Evolutionary conservation across 305 asterid genomes (phyloP), one percentile per base, ranked within the genome.

Genomic region (Solanum chacoense): DNA sequence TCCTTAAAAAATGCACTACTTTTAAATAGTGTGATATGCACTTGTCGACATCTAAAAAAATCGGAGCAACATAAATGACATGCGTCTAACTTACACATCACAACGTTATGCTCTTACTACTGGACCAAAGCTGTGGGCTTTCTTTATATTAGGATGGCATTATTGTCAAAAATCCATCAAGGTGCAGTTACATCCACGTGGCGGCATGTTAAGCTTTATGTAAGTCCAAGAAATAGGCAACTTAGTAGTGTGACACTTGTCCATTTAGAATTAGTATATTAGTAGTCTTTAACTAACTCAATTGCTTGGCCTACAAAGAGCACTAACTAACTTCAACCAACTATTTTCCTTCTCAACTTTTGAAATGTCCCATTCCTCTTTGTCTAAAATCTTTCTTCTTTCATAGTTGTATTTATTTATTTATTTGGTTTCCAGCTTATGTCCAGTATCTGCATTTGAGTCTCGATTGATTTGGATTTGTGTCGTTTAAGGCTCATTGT

Each of bases 241-340:
- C 65, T 84, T 92, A 91, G 91, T 87, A 63, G 89, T 87, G 36
- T 6, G 86, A 80, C 59, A 37, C 72, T 36, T 77, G 83, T 86
- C 86, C 84, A 32, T 34, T 59, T 40, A 55, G 14, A 45, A 50
- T 42, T 73, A 55, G 34, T 40, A 55, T 55, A 55, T 55, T 55
- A 55, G 40, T 67, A 38, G 88, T 86, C 88, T 88, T 45, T 63
- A 81, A 45, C 80, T 36, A 80, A 87, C 88, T 89, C 90, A 87
- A 90, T 83, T 89, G 90, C 81, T n/a, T 91, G 93, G 89, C 92
- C 92, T 90, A 89, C 87, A 38, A 5, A 42, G 83, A 86, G 76
- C 93, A 89, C 93, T 84, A 87, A 91, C 87, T 89, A 91, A 88
- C 92, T 88, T 79, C 91, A 90, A 88, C 92, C 87, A 74, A 88